Conservation (phyloP, 2,329 filamentous ascomycete species). For the Colletotrichum graminicola region DNA sequence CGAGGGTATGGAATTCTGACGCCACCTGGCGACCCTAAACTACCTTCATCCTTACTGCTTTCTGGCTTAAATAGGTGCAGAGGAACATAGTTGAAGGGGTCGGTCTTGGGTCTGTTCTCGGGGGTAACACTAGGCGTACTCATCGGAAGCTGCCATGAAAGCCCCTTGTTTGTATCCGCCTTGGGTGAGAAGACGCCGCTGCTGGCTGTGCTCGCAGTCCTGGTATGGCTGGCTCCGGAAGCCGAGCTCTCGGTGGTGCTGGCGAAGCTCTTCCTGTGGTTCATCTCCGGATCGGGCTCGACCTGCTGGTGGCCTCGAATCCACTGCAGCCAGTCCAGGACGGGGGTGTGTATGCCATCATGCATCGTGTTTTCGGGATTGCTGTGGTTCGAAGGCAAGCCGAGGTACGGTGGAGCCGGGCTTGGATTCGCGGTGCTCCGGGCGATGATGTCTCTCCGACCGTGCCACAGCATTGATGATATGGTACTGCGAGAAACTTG, state of each 20-base stretch:
- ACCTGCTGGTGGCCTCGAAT: conserved; percentile 31
- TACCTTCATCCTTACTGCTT: not conserved
- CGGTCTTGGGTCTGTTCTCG: not conserved
- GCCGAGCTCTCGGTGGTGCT: conserved; percentile 14
- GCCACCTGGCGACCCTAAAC: not conserved
- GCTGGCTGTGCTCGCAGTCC: conserved; percentile 16
- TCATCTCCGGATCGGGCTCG: conserved; percentile 29
- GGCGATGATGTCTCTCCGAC: conserved; percentile 30
- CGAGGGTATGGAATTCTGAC: not conserved
- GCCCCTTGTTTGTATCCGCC: not conserved
- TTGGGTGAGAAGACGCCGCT: conserved; percentile 34
- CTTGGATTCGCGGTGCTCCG: conserved; percentile 14
- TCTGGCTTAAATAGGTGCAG: conserved; percentile 10
- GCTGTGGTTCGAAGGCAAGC: not conserved
- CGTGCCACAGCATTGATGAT: conserved; percentile 39
- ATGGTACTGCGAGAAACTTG: conserved; percentile 32
- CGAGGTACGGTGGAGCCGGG: not conserved
- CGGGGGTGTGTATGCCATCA: conserved; percentile 20
- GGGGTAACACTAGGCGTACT: not conserved
- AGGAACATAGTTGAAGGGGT: conserved; percentile 4
- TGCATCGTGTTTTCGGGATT: conserved; percentile 16
- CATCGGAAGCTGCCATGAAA: conserved; percentile 19
- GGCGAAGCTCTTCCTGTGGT: conserved; percentile 35
- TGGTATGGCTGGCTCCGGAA: conserved; percentile 19
- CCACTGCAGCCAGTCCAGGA: conserved; percentile 34